Conservation (phyloP, 2,329 filamentous ascomycete genomes). For the Sphaerulina musiva region DNA sequence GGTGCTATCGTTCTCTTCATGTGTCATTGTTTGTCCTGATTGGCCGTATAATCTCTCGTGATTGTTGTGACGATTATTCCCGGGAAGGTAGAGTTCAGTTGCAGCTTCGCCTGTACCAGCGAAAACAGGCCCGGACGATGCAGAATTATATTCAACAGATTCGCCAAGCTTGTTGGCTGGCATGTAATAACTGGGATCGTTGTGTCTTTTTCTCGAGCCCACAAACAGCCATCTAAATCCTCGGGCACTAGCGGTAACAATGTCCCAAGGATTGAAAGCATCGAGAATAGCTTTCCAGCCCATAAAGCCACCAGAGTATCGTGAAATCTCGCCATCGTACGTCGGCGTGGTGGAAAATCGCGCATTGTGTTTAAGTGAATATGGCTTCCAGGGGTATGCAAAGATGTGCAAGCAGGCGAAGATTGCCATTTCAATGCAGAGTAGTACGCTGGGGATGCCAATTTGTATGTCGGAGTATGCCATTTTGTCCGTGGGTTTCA, state of each 20-base stretch:
- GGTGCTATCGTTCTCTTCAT: slow-evolving; percentile 26
- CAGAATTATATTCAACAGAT: slow-evolving; percentile 16
- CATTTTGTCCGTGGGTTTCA: slow-evolving; percentile 57
- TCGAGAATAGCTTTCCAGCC: slow-evolving; percentile 62
- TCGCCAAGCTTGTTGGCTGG: slow-evolving; percentile 16
- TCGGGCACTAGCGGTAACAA: slow-evolving; percentile 70
- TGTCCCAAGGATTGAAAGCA: slow-evolving; percentile 74
- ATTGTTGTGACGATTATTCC: slow-evolving; percentile 9
- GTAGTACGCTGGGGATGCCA: slow-evolving; percentile 68
- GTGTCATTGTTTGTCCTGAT: background rate
- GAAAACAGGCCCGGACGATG: slow-evolving; percentile 14
- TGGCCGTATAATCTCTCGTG: background rate
- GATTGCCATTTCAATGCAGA: slow-evolving; percentile 78
- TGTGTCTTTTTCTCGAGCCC: slow-evolving; percentile 55
- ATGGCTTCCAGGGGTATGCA: slow-evolving; percentile 72
- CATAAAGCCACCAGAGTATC: slow-evolving; percentile 58
- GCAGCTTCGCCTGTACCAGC: slow-evolving; percentile 20
- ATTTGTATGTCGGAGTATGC: slow-evolving; percentile 71
- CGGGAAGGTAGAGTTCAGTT: slow-evolving; percentile 22
- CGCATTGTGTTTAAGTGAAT: slow-evolving; percentile 42
- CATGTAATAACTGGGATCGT: slow-evolving; percentile 42
- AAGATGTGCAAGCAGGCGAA: slow-evolving; percentile 74
- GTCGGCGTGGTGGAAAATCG: slow-evolving; percentile 22
- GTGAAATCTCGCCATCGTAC: slow-evolving; percentile 20
- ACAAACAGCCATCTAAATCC: slow-evolving; percentile 76